Conservation (phyloP, 257 asterid species). For the Coffea eugenioides region DNA sequence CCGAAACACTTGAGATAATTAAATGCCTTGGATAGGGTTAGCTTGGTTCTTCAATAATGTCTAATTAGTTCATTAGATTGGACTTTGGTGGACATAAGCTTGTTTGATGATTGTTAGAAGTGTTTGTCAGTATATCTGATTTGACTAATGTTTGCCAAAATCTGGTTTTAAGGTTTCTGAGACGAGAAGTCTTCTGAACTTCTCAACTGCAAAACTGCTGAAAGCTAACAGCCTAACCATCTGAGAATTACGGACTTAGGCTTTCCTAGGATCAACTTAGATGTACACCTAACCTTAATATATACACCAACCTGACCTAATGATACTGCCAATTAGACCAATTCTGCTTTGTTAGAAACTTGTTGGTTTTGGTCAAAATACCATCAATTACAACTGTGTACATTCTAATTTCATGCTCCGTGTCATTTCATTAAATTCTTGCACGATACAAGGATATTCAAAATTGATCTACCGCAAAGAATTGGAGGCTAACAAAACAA, state of each 20-base stretch:
- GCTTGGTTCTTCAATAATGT: not conserved
- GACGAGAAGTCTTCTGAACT: slow-evolving; percentile 54
- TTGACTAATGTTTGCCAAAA: slow-evolving; percentile 10
- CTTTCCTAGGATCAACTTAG: slow-evolving; percentile 26
- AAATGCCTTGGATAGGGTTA: not conserved
- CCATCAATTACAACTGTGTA: not conserved
- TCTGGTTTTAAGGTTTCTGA: slow-evolving; percentile 35
- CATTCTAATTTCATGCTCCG: not conserved
- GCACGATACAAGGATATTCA: not conserved
- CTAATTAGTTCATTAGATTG: not conserved
- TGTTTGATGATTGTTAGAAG: not conserved
- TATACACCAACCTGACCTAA: slow-evolving; percentile 42
- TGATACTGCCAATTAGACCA: not conserved
- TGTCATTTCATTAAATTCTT: not conserved
- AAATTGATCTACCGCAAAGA: not conserved
- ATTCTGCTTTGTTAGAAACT: not conserved
- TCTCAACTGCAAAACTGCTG: slow-evolving; percentile 65
- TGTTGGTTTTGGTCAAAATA: not conserved
- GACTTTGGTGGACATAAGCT: not conserved
- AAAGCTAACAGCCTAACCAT: slow-evolving; percentile 59
- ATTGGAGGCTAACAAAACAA: not conserved
- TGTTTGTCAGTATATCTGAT: slow-evolving; percentile 1
- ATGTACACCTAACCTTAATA: slow-evolving; percentile 8
- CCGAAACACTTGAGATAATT: not conserved
- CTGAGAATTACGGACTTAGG: slow-evolving; percentile 26